Conservation (phyloP, 2,329 filamentous ascomycete genomes). For the Colletotrichum filicis region DNA sequence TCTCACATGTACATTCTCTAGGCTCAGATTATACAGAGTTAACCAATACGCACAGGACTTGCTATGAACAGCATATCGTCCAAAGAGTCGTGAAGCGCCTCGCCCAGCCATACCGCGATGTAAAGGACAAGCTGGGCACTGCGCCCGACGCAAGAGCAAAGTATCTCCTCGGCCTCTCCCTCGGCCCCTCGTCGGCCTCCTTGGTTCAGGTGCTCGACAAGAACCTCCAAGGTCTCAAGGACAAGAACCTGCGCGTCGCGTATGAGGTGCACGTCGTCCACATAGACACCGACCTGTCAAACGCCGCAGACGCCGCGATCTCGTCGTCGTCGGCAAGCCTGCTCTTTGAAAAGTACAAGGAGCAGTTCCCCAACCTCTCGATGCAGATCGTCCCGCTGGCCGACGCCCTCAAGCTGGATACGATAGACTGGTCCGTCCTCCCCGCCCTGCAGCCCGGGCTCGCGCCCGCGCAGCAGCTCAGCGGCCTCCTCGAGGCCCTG, state of each 20-base stretch:
- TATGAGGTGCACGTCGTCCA: slow-evolving; percentile 75
- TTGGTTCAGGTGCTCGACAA: slow-evolving; percentile 80
- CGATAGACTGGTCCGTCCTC: slow-evolving; percentile 65
- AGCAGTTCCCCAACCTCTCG: slow-evolving; percentile 72
- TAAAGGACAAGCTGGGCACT: slow-evolving; percentile 38
- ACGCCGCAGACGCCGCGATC: slow-evolving; percentile 26
- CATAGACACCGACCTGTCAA: slow-evolving; percentile 56
- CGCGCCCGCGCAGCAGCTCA: slow-evolving; percentile 57
- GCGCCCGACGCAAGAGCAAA: slow-evolving; percentile 47
- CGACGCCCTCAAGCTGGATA: slow-evolving; percentile 63
- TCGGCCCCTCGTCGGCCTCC: slow-evolving; percentile 82
- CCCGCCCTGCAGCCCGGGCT: slow-evolving; percentile 39
- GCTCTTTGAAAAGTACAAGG: slow-evolving; percentile 64
- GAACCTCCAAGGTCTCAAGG: slow-evolving; percentile 73
- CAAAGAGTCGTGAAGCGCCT: slow-evolving; percentile 84
- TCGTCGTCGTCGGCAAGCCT: slow-evolving; percentile 48
- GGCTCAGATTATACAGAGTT: neutral
- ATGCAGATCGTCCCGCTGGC: slow-evolving; percentile 75
- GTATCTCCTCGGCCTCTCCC: slow-evolving; percentile 83
- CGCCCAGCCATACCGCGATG: slow-evolving; percentile 61
- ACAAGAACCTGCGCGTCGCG: slow-evolving; percentile 70
- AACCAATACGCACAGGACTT: slow-evolving; percentile 53
- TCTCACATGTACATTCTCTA: slow-evolving; percentile 12
- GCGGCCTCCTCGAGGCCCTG: slow-evolving; percentile 67
- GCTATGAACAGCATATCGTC: slow-evolving; percentile 81